These are phyloP conservation scores for Paramyrothecium sp. DNA, from an alignment of 2,329 filamentous ascomycete species.

Conservation along the genomic window DNA sequence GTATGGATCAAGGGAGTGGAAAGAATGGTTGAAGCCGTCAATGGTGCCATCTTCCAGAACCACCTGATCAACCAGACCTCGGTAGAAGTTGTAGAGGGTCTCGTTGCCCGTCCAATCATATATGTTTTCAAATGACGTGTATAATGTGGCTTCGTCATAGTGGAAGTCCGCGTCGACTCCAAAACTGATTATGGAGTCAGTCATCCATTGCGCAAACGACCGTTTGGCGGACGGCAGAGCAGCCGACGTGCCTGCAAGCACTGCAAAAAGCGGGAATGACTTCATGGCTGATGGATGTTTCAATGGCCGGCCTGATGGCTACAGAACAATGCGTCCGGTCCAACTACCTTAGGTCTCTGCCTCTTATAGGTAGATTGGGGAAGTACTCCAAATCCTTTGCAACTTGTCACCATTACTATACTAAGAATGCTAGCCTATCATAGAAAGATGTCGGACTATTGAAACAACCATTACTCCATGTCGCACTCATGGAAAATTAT, in stretches of 20 bases:
- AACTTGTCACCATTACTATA: neutral
- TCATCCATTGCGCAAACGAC: constrained; percentile 30
- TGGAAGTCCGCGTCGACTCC: constrained; percentile 35
- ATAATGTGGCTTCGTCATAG: constrained; percentile 45
- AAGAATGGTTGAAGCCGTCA: constrained; percentile 40
- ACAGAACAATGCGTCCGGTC: neutral
- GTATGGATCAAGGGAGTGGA: constrained; percentile 52
- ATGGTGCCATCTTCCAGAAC: constrained; percentile 43
- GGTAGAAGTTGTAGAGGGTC: constrained; percentile 41
- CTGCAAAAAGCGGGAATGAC: neutral
- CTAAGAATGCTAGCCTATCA: neutral
- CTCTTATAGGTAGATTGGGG: neutral
- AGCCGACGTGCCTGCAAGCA: neutral
- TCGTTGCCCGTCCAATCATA: constrained; percentile 40
- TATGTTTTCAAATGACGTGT: constrained; percentile 45
- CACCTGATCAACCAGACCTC: constrained; percentile 43
- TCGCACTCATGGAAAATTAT: neutral
- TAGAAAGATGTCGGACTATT: too few relatives aligned
- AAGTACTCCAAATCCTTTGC: neutral
- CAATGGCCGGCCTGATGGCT: neutral
- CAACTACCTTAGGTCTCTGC: neutral
- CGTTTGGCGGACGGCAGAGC: neutral
- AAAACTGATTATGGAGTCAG: constrained; percentile 44
- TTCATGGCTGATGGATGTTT: neutral
- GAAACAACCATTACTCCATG: neutral